These are phyloP conservation scores for Hanseniaspora vineae DNA, from an alignment of 805 yeast genomes.

Conservation along the genomic window DNA sequence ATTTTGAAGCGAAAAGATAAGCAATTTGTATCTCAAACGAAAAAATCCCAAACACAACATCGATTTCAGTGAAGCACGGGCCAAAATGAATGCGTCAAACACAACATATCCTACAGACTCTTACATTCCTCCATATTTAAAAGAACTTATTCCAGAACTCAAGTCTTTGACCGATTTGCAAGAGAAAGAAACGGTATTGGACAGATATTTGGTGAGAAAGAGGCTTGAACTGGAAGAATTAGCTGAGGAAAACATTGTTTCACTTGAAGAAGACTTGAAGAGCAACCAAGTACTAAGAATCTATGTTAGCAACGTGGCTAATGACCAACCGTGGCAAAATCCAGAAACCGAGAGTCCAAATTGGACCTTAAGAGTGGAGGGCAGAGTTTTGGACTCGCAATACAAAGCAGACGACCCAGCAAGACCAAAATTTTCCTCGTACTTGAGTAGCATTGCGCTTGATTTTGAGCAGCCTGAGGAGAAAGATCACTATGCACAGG, in stretches of 20 bases:
- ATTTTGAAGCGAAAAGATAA: too few species aligned
- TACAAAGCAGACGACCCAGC: conserved; percentile 34
- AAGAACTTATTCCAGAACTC: conserved; percentile 51
- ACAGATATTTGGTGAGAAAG: conserved; percentile 70
- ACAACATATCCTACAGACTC: conserved; percentile 38
- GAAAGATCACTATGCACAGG: conserved; percentile 17
- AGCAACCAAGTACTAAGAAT: conserved; percentile 56
- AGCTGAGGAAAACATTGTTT: conserved; percentile 22
- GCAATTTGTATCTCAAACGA: too few species aligned
- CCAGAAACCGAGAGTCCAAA: conserved; percentile 29
- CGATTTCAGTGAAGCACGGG: not conserved
- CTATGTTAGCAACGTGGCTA: conserved; percentile 68
- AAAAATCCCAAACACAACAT: too few species aligned
- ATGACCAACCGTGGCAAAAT: conserved; percentile 82
- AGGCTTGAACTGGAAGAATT: conserved; percentile 74
- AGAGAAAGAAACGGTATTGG: conserved; percentile 74
- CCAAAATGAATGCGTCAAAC: conserved; percentile 1
- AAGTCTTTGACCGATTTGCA: conserved; percentile 53
- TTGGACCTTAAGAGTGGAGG: conserved; percentile 88
- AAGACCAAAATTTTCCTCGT: conserved; percentile 60
- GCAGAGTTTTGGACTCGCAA: conserved; percentile 45
- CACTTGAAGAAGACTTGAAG: conserved; percentile 15
- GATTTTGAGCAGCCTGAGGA: conserved; percentile 39
- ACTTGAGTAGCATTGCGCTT: conserved; percentile 71
- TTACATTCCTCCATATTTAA: conserved; percentile 34